Evolutionary conservation across 345 rosid genomes (phyloP), one percentile per base, ranked within the genome.

Genomic region (Syzygium oleosum): DNA sequence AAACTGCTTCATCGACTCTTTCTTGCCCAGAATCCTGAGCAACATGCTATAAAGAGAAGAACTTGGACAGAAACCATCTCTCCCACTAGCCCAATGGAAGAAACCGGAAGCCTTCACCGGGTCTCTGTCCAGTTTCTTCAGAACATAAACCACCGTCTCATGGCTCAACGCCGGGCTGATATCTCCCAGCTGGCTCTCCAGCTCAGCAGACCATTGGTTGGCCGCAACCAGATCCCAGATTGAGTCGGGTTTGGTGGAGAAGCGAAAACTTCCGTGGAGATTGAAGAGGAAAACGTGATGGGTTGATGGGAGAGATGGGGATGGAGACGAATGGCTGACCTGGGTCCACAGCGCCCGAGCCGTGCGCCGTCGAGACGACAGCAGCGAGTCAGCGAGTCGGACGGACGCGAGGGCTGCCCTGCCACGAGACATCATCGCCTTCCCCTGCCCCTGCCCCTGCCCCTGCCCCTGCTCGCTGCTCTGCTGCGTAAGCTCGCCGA

Each of bases 71-170:
- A 96, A 94, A 85, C 93, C 93, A 56, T 91, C 92, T 87, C 91
- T 91, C 89, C 90, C 80, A n/a, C 92, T 84, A 6, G 91, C 95
- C 98, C 99, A 97, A 79, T 88, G 89, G 91, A 94, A 93, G 90
- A 96, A 97, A 88, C 59, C 88, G 83, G 85, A 91, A 53, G 97
- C 96, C 90, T 93, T 96, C 22, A 80, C 85, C 6, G 98, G 96
- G 77, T 91, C 91, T 58, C 88, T 90, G 86, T 93, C 94, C 22
- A 96, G 92, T 86, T 91, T 95, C 90, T 88, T 95, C 78, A 96
- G 84, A 89, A 95, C 91, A 90, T 94, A 95, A 85, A 95, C 88
- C n/a, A 93, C 94, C 59, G 92, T 92, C 89, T 95, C 99, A 85
- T 95, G 96, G 88, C 90, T 92, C 87, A 93, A 87, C 23, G 78